Percentiles rank a stretch among this genome's conserved stretches.
These are phyloP conservation scores for Sphagnum tenellum DNA, from an alignment of 225 moss, liverwort and hornwort genomes.

Conservation along the genomic window DNA sequence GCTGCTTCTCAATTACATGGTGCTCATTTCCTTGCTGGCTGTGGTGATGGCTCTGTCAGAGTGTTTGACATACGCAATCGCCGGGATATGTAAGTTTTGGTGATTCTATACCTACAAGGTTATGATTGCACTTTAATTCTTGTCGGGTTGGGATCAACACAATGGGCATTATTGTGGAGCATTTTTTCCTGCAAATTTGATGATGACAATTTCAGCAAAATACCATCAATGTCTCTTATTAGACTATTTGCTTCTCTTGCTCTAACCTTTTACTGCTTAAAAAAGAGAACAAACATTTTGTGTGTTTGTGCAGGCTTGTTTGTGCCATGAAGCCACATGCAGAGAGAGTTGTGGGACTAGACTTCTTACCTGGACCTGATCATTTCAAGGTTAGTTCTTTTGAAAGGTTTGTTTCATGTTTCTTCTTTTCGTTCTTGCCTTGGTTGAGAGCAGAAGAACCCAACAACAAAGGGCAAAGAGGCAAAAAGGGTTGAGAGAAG, in stretches of 20 bases:
- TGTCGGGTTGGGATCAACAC: too few species aligned
- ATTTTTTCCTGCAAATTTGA: neutral
- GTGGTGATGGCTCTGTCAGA: constrained; percentile 42
- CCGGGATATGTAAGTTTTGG: constrained; percentile 25
- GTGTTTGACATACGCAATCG: constrained; percentile 30
- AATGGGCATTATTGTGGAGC: neutral
- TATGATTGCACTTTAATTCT: neutral
- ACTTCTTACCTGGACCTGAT: constrained; percentile 44
- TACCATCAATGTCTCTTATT: too few species aligned
- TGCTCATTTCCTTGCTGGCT: constrained; percentile 35
- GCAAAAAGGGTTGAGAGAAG: too few species aligned
- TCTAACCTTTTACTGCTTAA: too few species aligned
- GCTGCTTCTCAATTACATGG: constrained; percentile 41
- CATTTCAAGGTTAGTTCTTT: constrained; percentile 18
- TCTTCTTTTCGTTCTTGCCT: too few species aligned
- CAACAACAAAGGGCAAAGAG: too few species aligned
- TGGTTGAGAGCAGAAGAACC: too few species aligned
- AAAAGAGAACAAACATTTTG: neutral
- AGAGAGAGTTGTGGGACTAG: constrained; percentile 40
- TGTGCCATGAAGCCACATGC: constrained; percentile 30
- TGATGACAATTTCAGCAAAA: neutral
- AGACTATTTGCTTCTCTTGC: too few species aligned
- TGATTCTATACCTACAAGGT: neutral
- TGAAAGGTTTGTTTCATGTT: neutral
- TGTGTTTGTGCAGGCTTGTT: constrained; percentile 23